Percentiles rank a stretch among this genome's conserved stretches.
phyloP scores from a whole-genome alignment of 139 green algal species.

The Chlorella vulgaris region DNA sequence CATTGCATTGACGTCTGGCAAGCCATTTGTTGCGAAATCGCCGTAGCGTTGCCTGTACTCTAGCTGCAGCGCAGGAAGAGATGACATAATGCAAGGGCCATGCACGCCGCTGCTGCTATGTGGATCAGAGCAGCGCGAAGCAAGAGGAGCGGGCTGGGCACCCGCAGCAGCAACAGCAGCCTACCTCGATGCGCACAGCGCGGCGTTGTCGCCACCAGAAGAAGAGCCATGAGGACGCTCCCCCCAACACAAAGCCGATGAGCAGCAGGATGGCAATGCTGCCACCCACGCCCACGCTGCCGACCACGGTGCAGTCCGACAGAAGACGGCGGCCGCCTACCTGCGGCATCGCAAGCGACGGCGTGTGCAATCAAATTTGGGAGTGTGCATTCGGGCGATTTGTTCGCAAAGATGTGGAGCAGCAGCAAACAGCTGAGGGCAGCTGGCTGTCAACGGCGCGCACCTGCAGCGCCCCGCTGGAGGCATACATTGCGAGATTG shows the following conservation, averaged over 20 bases:
- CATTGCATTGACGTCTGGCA: constrained; percentile 23
- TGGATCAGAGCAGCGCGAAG: no score
- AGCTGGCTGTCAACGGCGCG: no score
- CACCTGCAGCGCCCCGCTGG: no score
- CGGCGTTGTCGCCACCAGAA: constrained; percentile 21
- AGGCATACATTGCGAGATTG: no score
- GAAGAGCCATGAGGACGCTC: constrained; percentile 1
- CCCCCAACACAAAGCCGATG: constrained; percentile 26
- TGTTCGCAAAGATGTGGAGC: no score
- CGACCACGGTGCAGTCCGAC: constrained; percentile 8
- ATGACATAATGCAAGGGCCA: no score
- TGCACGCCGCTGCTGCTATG: no score
- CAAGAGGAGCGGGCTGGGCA: no score
- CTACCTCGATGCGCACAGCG: constrained; percentile 23
- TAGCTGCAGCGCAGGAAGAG: not conserved
- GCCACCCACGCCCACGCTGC: constrained; percentile 23
- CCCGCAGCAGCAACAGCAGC: no score
- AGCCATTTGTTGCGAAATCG: not conserved
- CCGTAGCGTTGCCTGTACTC: constrained; percentile 28
- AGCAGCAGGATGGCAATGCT: constrained; percentile 29
- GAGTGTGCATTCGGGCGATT: no score
- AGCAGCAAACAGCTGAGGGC: no score
- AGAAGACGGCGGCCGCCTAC: constrained; percentile 17
- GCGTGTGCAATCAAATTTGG: not conserved
- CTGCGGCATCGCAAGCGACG: not conserved